Percentiles rank a stretch among this genome's conserved stretches.
Evolutionary conservation across 768 basidiomycete species (phyloP).

Genomic region (Trametes villosa): DNA sequence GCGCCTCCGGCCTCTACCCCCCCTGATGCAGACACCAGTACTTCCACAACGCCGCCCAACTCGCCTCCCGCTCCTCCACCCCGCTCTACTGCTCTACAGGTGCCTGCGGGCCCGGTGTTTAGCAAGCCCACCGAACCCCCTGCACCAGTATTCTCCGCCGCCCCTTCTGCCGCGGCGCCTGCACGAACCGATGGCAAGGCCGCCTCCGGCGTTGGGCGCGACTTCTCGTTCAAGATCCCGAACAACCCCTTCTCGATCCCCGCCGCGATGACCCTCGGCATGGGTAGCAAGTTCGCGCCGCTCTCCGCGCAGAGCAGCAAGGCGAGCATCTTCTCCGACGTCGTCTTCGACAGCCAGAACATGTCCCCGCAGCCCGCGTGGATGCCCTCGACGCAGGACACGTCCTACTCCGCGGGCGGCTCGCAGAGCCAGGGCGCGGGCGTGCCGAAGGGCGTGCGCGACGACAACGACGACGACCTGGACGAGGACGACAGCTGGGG

Average conservation of each 20-base stretch:
- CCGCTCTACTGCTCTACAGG: slow-evolving; percentile 22
- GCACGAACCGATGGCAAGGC: slow-evolving; percentile 2
- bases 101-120: slow-evolving; percentile 54
- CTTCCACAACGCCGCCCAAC: slow-evolving; percentile 60
- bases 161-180: slow-evolving; percentile 28
- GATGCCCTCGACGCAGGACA: slow-evolving; percentile 65
- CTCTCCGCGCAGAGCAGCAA: slow-evolving; percentile 56
- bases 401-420: slow-evolving; percentile 46
- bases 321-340: slow-evolving; percentile 55
- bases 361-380: slow-evolving; percentile 48
- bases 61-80: slow-evolving; percentile 48
- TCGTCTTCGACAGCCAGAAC: slow-evolving; percentile 52
- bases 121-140: slow-evolving; percentile 55
- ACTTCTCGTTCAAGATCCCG: slow-evolving; percentile 41
- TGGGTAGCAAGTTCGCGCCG: slow-evolving; percentile 37
- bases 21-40: slow-evolving; percentile 34
- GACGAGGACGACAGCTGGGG: slow-evolving; percentile 80
- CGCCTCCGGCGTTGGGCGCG: slow-evolving; percentile 29
- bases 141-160: slow-evolving; percentile 33
- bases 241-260: slow-evolving; percentile 47
- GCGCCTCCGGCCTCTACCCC: background rate
- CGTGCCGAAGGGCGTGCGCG: background rate
- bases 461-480: slow-evolving; percentile 39
- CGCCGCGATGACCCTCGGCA: slow-evolving; percentile 49
- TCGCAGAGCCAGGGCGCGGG: slow-evolving; percentile 20